Evolutionary conservation across 371 early-diverging fungal genomes (phyloP).

Genomic region (Mucor plumbeus): DNA sequence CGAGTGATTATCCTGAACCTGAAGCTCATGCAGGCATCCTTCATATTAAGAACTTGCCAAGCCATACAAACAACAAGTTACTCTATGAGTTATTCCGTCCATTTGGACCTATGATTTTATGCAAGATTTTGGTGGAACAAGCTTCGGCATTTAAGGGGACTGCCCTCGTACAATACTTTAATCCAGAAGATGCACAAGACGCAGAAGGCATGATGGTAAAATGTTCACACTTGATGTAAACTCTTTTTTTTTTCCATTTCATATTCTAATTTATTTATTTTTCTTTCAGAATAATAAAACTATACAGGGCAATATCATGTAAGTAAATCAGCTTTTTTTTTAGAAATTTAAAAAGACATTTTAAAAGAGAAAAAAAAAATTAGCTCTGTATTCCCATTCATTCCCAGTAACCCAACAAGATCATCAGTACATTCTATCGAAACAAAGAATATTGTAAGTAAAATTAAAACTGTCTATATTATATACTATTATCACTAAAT

Average conservation of each 20-base stretch:
- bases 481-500: background rate
- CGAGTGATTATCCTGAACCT: slow-evolving; percentile 33
- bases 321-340: slow-evolving; percentile 4
- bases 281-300: slow-evolving; percentile 17
- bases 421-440: slow-evolving; percentile 1
- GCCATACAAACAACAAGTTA: slow-evolving; percentile 32
- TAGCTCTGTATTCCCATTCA: slow-evolving; percentile 6
- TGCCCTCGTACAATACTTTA: slow-evolving; percentile 56
- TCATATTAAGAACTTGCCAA: slow-evolving; percentile 45
- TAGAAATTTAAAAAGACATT: background rate
- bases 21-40: slow-evolving; percentile 42
- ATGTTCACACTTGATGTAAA: background rate
- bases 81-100: slow-evolving; percentile 52
- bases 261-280: background rate
- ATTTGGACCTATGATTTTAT: slow-evolving; percentile 54
- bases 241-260: background rate
- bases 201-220: slow-evolving; percentile 49
- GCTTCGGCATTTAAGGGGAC: slow-evolving; percentile 39
- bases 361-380: background rate
- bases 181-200: slow-evolving; percentile 35
- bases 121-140: slow-evolving; percentile 45
- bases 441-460: slow-evolving; percentile 2
- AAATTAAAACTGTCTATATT: background rate
- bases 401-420: background rate
- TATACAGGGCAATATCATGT: slow-evolving; percentile 31